Evolutionary conservation across 2,329 filamentous ascomycete genomes (phyloP).

Genomic region (Trichoderma guizhouense): DNA sequence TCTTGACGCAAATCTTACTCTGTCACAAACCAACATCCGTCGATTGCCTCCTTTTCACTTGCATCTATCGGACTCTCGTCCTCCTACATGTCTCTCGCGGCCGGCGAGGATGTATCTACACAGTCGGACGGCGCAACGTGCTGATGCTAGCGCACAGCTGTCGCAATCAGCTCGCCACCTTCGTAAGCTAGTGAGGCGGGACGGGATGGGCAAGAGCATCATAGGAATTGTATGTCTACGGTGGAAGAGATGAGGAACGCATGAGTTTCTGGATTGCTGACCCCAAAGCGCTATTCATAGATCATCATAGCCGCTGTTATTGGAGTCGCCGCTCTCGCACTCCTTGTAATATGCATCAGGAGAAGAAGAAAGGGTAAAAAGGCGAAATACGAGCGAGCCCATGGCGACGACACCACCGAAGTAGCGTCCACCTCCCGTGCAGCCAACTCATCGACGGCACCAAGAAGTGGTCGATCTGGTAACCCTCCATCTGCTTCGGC

Average conservation of each 20-base stretch:
- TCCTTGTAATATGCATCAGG: not conserved
- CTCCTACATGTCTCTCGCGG: conserved; percentile 15
- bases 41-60: not conserved
- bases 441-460: conserved; percentile 24
- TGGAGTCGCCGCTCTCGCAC: not conserved
- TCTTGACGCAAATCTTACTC: conserved; percentile 1
- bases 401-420: conserved; percentile 28
- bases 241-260: not conserved
- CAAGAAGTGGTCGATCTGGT: not conserved
- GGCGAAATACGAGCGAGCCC: conserved; percentile 31
- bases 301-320: not conserved
- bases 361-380: conserved; percentile 22
- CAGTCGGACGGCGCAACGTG: conserved; percentile 14
- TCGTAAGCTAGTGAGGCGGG: conserved; percentile 6
- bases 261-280: not conserved
- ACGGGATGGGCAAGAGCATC: not conserved
- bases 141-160: conserved; percentile 4
- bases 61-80: not conserved
- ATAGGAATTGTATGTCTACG: conserved; percentile 20
- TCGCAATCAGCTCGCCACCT: conserved; percentile 15
- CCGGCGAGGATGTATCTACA: conserved; percentile 16
- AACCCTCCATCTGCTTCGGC: not conserved
- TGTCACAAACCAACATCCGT: not conserved
- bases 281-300: not conserved
- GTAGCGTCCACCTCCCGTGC: conserved; percentile 24